Base-by-base conservation (phyloP, 176 grass and related monocot species). In the Oryza officinalis region DNA sequence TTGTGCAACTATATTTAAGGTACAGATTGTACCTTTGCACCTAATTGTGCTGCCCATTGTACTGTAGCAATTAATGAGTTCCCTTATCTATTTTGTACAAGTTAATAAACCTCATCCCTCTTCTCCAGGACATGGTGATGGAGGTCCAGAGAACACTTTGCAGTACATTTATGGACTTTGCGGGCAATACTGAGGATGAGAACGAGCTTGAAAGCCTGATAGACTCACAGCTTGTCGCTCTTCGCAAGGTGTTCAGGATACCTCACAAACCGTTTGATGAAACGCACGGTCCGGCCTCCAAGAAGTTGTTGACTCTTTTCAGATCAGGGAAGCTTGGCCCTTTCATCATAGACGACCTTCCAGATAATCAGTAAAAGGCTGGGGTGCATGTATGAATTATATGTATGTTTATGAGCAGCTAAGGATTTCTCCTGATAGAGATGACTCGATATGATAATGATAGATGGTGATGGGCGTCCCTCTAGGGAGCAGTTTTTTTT, bases 281-380 rank as follows among this genome's bases (percentile, higher is more conserved):
- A 67, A 92, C 91, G 13, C 85, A 90, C 0, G 87, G 82, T 4
- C 88, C 87, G 41, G 84, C 85, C 31, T 92, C 89, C 31, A 92
- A 98, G 89, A 98, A 98, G 75, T 69, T 98, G 49, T 11, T 98
- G 18, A 98, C 91, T 54, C 89, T 95, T 52, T 98, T 98, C 73
- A 90, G 92, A 79, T 76, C 90, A 15, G 96, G 96, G 43, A 98
- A 95, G 60, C 84, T 98, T 2, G 92, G 92, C 8, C 87, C 84
- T 20, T 98, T 93, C 76, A 93, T 95, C 82, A 91, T 95, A 2
- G 93, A 98, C 8, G 84, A 92, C 75, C 89, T 98, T 88, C 88
- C 95, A 49, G 61, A 83, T 81, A 35, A 66, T 46, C 57, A 70
- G 30, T 91, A 75, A 85, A 47, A 25, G 43, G 49, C 25, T 71